phyloP scores from a whole-genome alignment of 2,329 filamentous ascomycete species.

The Talaromyces albobiverticillius region DNA sequence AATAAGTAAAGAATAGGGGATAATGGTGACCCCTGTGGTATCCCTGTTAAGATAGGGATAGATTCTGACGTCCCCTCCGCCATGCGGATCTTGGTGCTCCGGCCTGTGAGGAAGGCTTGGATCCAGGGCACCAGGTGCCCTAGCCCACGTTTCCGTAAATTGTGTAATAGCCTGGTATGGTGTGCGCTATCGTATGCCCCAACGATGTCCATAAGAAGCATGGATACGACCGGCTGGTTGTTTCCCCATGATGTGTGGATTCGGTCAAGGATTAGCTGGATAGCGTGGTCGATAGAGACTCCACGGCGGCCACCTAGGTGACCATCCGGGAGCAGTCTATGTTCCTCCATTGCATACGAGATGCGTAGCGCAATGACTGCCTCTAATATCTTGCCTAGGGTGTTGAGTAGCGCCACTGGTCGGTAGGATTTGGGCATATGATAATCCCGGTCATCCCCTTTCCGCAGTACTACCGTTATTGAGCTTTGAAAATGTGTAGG shows the following conservation, averaged over 20 bases:
- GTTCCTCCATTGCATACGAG: neutral
- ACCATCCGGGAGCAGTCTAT: neutral
- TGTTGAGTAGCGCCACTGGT: neutral
- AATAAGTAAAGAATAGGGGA: slow-evolving; percentile 28
- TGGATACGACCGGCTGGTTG: neutral
- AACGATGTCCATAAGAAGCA: neutral
- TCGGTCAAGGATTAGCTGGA: neutral
- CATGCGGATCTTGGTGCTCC: neutral
- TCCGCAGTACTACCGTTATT: neutral
- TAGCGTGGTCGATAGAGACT: neutral
- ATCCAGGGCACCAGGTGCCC: neutral
- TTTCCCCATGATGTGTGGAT: neutral
- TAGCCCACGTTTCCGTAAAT: neutral
- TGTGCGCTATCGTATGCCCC: neutral
- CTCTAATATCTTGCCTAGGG: neutral
- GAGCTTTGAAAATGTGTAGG: neutral
- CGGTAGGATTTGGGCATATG: neutral
- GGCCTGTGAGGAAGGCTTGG: neutral
- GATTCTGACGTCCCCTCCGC: neutral
- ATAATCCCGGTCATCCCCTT: neutral
- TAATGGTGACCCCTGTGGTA: slow-evolving; percentile 23
- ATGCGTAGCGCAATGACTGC: neutral
- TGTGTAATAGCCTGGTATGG: neutral
- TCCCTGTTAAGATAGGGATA: slow-evolving; percentile 15
- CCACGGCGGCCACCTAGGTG: neutral